Conservation (phyloP, 805 yeast species). For the Sungouiella blattae region DNA sequence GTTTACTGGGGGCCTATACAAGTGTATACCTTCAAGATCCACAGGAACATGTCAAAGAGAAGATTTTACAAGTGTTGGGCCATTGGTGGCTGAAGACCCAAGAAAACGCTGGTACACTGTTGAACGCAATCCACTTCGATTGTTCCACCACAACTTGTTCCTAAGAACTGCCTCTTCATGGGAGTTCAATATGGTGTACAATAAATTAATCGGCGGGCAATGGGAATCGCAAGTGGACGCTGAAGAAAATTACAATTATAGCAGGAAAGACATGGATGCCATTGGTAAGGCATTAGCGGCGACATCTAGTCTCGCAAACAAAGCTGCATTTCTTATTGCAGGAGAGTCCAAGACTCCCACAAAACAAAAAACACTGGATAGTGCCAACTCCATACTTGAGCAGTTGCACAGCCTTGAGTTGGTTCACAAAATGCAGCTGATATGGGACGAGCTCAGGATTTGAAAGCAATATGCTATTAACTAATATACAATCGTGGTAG, state of each 20-base stretch:
- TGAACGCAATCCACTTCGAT: no score
- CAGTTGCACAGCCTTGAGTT: neutral
- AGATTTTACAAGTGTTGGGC: conserved; percentile 41
- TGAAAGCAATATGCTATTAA: neutral
- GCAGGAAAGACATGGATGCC: no score
- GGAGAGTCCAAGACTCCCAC: no score
- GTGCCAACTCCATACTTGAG: no score
- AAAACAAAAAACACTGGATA: no score
- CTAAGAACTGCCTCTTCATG: no score
- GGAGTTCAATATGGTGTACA: no score
- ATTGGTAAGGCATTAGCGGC: no score
- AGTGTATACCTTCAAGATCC: conserved; percentile 32
- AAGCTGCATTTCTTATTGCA: no score
- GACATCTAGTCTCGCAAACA: no score
- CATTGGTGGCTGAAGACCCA: conserved; percentile 57
- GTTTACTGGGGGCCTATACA: conserved; percentile 63
- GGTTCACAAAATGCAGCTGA: neutral
- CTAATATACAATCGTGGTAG: conserved; percentile 3
- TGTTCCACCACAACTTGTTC: no score
- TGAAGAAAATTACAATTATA: conserved; percentile 49
- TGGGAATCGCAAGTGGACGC: conserved; percentile 37
- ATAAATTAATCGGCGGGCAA: no score
- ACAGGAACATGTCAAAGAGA: neutral
- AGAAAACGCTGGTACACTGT: conserved; percentile 37
- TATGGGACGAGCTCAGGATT: neutral